Evolutionary conservation across 2,329 filamentous ascomycete species (phyloP).

Genomic region (Neofusicoccum parvum): DNA sequence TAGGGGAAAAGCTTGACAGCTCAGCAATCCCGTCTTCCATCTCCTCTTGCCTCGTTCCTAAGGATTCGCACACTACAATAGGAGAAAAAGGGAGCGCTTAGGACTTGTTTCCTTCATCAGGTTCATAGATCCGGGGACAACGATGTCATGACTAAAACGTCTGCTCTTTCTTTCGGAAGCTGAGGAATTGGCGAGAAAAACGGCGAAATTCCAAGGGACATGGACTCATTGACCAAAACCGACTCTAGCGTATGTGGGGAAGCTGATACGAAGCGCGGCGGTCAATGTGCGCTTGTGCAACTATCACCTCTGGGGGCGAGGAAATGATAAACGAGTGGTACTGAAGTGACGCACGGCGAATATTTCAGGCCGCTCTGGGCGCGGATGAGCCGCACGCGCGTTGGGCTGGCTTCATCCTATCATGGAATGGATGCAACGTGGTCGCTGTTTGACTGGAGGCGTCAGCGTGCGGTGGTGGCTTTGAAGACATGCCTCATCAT

Average conservation of each 20-base stretch:
- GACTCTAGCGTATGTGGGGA: constrained; percentile 25
- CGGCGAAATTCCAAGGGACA: neutral
- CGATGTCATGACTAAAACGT: neutral
- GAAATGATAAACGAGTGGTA: constrained; percentile 15
- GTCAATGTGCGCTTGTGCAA: constrained; percentile 9
- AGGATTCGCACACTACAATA: too few species aligned
- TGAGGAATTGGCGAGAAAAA: neutral
- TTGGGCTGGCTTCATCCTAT: neutral
- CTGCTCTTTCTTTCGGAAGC: neutral
- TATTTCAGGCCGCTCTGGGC: neutral
- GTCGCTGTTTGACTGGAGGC: neutral
- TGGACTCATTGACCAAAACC: constrained; percentile 21
- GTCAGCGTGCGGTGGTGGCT: neutral
- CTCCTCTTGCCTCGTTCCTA: too few species aligned
- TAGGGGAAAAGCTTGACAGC: too few species aligned
- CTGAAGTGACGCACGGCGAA: neutral
- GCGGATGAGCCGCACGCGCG: too few species aligned
- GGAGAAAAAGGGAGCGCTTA: too few species aligned
- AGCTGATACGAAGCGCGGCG: neutral
- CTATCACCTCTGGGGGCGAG: constrained; percentile 2
- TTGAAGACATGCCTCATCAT: neutral
- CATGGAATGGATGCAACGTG: neutral
- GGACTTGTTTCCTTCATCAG: too few species aligned
- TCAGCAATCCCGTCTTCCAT: too few species aligned
- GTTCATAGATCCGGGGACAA: too few species aligned